A percentile compares a stretch with the other conserved stretches of the same genome.
These are phyloP conservation scores for Magnaporthales sp. DNA, from an alignment of 2,329 filamentous ascomycete species.

Conservation along the genomic window DNA sequence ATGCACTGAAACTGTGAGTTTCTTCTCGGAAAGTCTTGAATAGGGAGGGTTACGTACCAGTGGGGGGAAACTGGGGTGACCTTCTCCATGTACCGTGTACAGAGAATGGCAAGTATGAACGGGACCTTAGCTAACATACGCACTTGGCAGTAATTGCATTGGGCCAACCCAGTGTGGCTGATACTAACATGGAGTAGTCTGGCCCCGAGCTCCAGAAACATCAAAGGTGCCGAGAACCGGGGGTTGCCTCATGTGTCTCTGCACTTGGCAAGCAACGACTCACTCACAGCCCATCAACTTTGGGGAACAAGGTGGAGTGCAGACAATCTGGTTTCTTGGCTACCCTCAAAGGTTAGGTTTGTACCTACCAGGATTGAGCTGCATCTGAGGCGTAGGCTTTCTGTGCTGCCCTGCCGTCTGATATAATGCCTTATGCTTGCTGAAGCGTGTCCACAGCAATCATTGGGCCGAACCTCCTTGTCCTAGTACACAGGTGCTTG, in stretches of 20 bases:
- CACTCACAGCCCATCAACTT: not conserved
- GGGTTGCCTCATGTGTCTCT: not conserved
- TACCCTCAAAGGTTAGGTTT: not conserved
- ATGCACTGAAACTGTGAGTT: not conserved
- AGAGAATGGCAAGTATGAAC: not conserved
- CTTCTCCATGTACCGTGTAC: not conserved
- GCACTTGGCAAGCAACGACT: not conserved
- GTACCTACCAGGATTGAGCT: not conserved
- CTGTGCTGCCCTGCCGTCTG: not conserved
- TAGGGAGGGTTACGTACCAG: not conserved
- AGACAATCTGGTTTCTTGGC: not conserved
- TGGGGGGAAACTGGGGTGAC: not conserved
- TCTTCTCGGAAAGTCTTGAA: not conserved
- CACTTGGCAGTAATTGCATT: not conserved
- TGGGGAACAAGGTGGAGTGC: not conserved
- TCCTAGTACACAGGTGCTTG: no score
- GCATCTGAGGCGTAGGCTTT: not conserved
- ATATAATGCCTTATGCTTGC: not conserved
- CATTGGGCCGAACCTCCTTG: not conserved
- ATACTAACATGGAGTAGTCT: not conserved
- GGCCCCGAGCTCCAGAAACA: not conserved
- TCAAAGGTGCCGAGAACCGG: not conserved
- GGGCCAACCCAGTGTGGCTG: not conserved
- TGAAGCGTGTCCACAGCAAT: not conserved
- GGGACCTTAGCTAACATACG: no score